A percentile compares a stretch with the other conserved stretches of the same genome.
These are phyloP conservation scores for Tetrastigma voinierianum DNA, from an alignment of 164 flowering plant genomes.

Conservation along the genomic window DNA sequence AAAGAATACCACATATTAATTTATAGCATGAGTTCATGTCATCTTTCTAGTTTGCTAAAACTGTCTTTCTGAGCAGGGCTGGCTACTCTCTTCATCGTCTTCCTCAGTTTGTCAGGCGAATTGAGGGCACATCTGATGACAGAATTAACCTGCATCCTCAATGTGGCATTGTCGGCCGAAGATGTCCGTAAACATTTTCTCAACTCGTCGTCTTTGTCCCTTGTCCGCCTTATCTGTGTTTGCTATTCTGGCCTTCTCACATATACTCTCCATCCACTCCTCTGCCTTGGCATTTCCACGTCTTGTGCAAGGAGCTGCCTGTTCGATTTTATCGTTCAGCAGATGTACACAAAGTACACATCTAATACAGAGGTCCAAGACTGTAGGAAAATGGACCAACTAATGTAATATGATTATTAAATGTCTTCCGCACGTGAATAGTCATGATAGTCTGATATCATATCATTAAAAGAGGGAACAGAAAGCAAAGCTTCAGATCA, in stretches of 20 bases:
- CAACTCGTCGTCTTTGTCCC: slow-evolving; percentile 43
- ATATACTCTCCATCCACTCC: too few relatives aligned
- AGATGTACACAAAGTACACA: neutral
- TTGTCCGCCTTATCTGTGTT: slow-evolving; percentile 20
- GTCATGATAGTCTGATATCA: too few relatives aligned
- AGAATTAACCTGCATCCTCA: slow-evolving; percentile 75
- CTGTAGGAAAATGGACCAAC: too few relatives aligned
- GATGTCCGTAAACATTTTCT: slow-evolving; percentile 61
- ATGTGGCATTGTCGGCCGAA: slow-evolving; percentile 71
- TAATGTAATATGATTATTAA: too few relatives aligned
- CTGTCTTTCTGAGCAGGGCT: slow-evolving; percentile 47
- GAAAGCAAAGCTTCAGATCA: too few relatives aligned
- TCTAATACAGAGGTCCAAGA: too few relatives aligned
- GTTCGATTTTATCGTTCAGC: slow-evolving; percentile 12
- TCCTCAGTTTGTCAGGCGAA: slow-evolving; percentile 31
- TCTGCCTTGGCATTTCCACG: slow-evolving; percentile 18
- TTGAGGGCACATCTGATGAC: slow-evolving; percentile 57
- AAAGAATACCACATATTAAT: neutral
- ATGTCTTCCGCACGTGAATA: too few relatives aligned
- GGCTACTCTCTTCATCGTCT: slow-evolving; percentile 34
- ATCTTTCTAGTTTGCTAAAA: slow-evolving; percentile 62
- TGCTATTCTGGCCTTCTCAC: neutral
- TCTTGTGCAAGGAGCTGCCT: slow-evolving; percentile 74
- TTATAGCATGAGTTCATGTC: slow-evolving; percentile 14
- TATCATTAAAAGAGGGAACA: too few relatives aligned